Evolutionary conservation across 768 basidiomycete species (phyloP).

Genomic region (Gymnopilus dilepis): DNA sequence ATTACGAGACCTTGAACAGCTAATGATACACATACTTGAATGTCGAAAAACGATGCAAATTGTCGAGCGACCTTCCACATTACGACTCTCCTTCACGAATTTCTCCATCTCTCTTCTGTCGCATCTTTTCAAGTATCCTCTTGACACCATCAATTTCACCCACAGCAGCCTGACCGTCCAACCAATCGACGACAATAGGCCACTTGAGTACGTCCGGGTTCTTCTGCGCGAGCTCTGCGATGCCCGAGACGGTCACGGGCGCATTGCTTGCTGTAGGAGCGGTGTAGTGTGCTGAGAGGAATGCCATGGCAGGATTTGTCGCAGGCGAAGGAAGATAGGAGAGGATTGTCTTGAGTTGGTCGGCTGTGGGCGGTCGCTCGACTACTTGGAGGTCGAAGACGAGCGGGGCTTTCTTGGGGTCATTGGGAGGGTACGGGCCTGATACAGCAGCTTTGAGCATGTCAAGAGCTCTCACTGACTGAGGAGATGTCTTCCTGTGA

Average conservation of each 20-base stretch:
- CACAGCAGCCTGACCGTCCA: slow-evolving; percentile 62
- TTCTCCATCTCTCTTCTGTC: slow-evolving; percentile 74
- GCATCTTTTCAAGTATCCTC: slow-evolving; percentile 64
- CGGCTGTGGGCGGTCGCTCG: slow-evolving; percentile 66
- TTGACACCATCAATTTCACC: slow-evolving; percentile 77
- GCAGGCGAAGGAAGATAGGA: slow-evolving; percentile 57
- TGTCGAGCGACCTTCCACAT: neutral
- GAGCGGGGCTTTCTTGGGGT: slow-evolving; percentile 53
- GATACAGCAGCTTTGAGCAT: slow-evolving; percentile 65
- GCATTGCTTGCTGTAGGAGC: slow-evolving; percentile 44
- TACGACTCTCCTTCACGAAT: slow-evolving; percentile 39
- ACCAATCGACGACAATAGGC: slow-evolving; percentile 85
- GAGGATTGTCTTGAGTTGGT: slow-evolving; percentile 72
- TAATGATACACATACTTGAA: neutral
- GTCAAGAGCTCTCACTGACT: slow-evolving; percentile 64
- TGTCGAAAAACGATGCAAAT: too few relatives aligned
- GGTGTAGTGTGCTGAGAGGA: slow-evolving; percentile 70
- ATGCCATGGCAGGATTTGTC: slow-evolving; percentile 43
- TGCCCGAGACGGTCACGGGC: slow-evolving; percentile 44
- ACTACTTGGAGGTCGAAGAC: slow-evolving; percentile 76
- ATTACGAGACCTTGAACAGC: too few relatives aligned
- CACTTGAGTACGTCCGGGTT: slow-evolving; percentile 71
- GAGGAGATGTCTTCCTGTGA: slow-evolving; percentile 68
- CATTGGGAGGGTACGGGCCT: slow-evolving; percentile 62
- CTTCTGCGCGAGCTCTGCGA: slow-evolving; percentile 55